Percentiles rank a stretch among this genome's conserved stretches.
Evolutionary conservation across 768 basidiomycete species (phyloP).

Genomic region (Dictyophora rubrovolvata): DNA sequence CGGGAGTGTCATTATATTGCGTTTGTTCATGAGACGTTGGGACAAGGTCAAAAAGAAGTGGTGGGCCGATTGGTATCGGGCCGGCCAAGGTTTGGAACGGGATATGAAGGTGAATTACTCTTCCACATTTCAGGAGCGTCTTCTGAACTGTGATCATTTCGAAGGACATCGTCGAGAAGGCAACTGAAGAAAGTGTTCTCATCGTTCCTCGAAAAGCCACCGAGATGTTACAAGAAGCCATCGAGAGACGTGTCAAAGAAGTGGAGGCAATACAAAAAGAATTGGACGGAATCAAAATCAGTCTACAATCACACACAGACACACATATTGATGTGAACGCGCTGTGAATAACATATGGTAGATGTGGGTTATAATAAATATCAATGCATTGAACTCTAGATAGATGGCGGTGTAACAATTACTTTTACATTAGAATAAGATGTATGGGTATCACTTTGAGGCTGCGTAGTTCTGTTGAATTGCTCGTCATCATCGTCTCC

Average conservation of each 20-base stretch:
- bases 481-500: conserved; percentile 49
- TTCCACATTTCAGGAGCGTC: conserved; percentile 3
- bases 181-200: conserved; percentile 42
- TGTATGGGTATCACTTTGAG: not conserved
- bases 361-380: not conserved
- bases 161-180: conserved; percentile 37
- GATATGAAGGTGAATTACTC: conserved; percentile 46
- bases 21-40: conserved; percentile 61
- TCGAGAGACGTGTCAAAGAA: conserved; percentile 34
- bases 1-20: conserved; percentile 35
- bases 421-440: conserved; percentile 4
- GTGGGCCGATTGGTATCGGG: conserved; percentile 56
- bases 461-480: conserved; percentile 26
- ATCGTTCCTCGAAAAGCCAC: conserved; percentile 43
- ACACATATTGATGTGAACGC: not conserved
- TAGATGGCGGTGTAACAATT: conserved; percentile 4
- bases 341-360: not conserved
- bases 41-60: conserved; percentile 56
- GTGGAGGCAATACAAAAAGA: conserved; percentile 30
- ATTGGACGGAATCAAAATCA: not conserved
- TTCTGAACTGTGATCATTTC: not conserved
- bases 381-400: not conserved
- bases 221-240: conserved; percentile 31
- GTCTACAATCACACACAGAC: not conserved
- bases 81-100: conserved; percentile 51